Percentiles rank a stretch among this genome's conserved stretches.
Conservation (phyloP, 768 basidiomycete genomes). For the Termitomyces sp. region DNA sequence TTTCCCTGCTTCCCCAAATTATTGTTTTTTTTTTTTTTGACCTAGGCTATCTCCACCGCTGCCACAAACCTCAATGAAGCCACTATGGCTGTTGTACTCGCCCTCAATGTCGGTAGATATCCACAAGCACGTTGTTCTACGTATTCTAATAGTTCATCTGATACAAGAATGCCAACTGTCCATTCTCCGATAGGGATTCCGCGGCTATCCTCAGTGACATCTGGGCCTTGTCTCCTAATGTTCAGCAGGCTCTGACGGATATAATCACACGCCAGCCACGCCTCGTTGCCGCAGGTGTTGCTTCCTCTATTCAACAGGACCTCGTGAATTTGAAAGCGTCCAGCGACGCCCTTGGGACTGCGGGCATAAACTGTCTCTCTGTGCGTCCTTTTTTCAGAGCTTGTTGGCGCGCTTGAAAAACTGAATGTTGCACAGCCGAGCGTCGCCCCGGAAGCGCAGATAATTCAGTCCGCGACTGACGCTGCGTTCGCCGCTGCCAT, state of each 20-base stretch:
- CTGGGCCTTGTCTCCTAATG: constrained; percentile 19
- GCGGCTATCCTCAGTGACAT: constrained; percentile 17
- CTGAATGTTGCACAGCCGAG: constrained; percentile 11
- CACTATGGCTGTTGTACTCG: constrained; percentile 16
- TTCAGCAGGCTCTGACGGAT: constrained; percentile 16
- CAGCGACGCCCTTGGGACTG: constrained; percentile 16
- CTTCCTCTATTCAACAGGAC: constrained; percentile 24
- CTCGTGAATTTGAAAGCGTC: constrained; percentile 17
- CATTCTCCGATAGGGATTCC: constrained; percentile 21
- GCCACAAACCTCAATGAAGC: constrained; percentile 14
- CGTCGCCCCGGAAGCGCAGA: constrained; percentile 10
- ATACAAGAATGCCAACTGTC: constrained; percentile 11
- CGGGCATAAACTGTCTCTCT: constrained; percentile 19
- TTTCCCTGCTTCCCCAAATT: background rate
- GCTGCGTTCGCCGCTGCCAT: constrained; percentile 18
- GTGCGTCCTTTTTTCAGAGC: constrained; percentile 11
- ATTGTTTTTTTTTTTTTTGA: constrained; percentile 2
- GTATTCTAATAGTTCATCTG: background rate
- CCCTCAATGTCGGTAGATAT: constrained; percentile 16
- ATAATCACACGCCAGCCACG: constrained; percentile 21
- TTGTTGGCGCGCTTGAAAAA: background rate
- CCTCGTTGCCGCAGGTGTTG: constrained; percentile 21
- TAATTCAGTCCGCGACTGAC: constrained; percentile 9
- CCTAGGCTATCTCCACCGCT: constrained; percentile 25
- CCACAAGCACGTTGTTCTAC: background rate